Evolutionary conservation across 1,139 yeast genomes (phyloP), one percentile per base, ranked within the genome.

Genomic region (Diutina rugosa): DNA sequence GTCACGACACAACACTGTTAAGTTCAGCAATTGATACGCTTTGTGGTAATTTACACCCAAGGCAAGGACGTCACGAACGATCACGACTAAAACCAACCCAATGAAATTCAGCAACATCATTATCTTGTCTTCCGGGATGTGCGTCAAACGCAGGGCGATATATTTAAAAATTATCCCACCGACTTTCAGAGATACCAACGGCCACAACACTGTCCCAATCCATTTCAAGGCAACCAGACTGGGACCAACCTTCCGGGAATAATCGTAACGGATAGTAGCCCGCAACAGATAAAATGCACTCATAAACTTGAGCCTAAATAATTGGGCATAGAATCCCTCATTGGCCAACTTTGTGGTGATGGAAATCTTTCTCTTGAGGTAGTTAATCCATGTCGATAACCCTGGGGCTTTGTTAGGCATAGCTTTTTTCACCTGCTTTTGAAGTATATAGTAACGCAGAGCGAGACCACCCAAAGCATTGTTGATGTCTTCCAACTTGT

Each of bases 81-180:
- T 48, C 0, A 72, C 76, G 1, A 73, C 76, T 1, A 65, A 57
- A 9, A 68, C 61, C 59, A 80, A 73, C 0, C 81, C 82, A 2
- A 75, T 48, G 30, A 79, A 57, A 60, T 79, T 80, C 45, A 79
- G 67, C n/a, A 77, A 64, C 60, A 79, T 71, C 26, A 67, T 59
- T 16, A 70, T 63, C 56, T 76, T 78, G 58, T 76, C 77, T 1
- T 76, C 75, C 0, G 79, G 69, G 14, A 69, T 56, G 7, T 54
- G 62, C 60, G 57, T 61, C 60, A 55, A 60, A 16, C 56, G 55
- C 54, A 47, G 57, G 44, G 59, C 18, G 6, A 57, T 38, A 4
- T 61, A 35, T 1, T 61, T 60, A 51, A 56, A 63, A 3, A 74
- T 57, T 1, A 69, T 44, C 14, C 57, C 56, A 0, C 79, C 78